Conservation (phyloP, 305 asterid genomes). For the Nicotiana rustica region DNA sequence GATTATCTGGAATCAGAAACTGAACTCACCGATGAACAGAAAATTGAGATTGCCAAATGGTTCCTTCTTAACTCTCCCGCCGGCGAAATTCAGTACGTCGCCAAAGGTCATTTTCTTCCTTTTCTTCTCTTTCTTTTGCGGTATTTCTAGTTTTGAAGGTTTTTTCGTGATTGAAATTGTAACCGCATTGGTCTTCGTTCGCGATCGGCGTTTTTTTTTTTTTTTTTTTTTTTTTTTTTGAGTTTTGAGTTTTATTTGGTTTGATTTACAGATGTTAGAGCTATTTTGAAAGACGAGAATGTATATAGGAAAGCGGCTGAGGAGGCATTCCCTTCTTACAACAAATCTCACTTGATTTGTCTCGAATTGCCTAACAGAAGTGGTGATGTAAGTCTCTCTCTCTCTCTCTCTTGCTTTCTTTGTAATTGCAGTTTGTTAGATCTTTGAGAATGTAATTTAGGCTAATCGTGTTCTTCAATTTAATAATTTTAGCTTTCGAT, state of each 20-base stretch:
- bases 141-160: neutral
- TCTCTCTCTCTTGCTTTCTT: conserved; percentile 32
- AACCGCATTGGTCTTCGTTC: conserved; percentile 20
- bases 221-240: neutral
- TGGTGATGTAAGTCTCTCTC: conserved; percentile 72
- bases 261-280: conserved; percentile 64
- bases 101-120: conserved; percentile 63
- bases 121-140: neutral
- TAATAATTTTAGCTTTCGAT: neutral
- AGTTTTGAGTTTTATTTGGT: conserved; percentile 22
- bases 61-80: conserved; percentile 95
- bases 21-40: conserved; percentile 74
- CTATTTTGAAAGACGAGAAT: conserved; percentile 72
- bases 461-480: neutral
- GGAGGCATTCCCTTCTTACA: conserved; percentile 86
- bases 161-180: conserved; percentile 31
- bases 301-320: conserved; percentile 66
- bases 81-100: conserved; percentile 93
- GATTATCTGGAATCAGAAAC: conserved; percentile 54
- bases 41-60: conserved; percentile 93
- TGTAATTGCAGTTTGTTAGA: conserved; percentile 33
- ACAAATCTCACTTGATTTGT: conserved; percentile 87
- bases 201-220: conserved; percentile 3
- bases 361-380: conserved; percentile 86
- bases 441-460: conserved; percentile 34